Conservation (phyloP, 2,329 filamentous ascomycete genomes). For the Sarocladiaceae sp. region DNA sequence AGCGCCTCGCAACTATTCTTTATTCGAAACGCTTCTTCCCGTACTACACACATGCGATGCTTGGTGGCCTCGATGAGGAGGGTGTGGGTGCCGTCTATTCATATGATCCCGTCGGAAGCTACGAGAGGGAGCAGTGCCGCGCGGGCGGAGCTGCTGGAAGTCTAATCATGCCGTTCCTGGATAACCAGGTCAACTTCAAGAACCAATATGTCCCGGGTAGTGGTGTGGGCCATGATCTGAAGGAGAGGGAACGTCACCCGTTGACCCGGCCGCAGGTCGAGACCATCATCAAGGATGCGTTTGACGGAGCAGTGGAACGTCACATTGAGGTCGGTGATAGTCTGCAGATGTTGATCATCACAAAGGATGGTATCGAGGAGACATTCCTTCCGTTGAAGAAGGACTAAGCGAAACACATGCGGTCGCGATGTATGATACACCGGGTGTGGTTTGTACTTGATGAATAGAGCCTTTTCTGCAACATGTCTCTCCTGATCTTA, state of each 20-base stretch:
- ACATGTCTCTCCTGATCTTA: too few species aligned
- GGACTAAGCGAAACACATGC: slow-evolving; percentile 52
- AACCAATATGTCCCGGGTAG: slow-evolving; percentile 93
- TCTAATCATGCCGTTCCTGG: slow-evolving; percentile 97
- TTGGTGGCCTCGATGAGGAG: slow-evolving; percentile 91
- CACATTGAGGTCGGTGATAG: slow-evolving; percentile 98
- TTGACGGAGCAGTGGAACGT: slow-evolving; percentile 95
- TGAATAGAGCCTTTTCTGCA: background rate
- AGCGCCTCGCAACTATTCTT: slow-evolving; percentile 89
- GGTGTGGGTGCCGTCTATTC: slow-evolving; percentile 93
- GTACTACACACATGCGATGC: slow-evolving; percentile 93
- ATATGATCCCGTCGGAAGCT: slow-evolving; percentile 96
- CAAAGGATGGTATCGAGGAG: slow-evolving; percentile 84
- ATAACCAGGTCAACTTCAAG: slow-evolving; percentile 99
- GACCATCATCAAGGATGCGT: slow-evolving; percentile 90
- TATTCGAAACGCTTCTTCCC: slow-evolving; percentile 99
- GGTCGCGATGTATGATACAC: slow-evolving; percentile 26
- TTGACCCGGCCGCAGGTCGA: slow-evolving; percentile 72
- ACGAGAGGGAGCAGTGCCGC: slow-evolving; percentile 94
- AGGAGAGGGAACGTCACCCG: slow-evolving; percentile 66
- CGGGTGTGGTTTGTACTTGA: background rate
- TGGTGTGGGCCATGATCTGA: slow-evolving; percentile 74
- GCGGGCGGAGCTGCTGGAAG: slow-evolving; percentile 89
- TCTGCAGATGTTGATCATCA: slow-evolving; percentile 93
- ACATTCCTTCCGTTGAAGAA: slow-evolving; percentile 80